Base-by-base conservation (phyloP, 148 eudicot species). In the Rheum nobile region DNA sequence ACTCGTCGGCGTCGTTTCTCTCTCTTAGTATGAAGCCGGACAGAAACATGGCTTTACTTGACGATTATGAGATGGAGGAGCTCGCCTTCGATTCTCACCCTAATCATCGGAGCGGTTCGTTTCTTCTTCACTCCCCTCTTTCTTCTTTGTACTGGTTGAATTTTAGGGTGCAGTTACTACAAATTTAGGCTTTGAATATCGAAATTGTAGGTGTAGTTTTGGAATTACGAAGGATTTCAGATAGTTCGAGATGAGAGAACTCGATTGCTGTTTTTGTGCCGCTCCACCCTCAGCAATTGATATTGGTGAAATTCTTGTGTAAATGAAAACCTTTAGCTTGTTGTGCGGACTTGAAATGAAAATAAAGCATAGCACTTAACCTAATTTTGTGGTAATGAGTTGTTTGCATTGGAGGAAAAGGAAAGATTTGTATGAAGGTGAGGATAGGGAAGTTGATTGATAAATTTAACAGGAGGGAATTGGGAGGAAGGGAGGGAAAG, bases 11-110 rank as follows among this genome's bases (percentile, higher is more conserved):
- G 57, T 29, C 77, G 61, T 77, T 88, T 71, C 78, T 95, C 9
- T 91, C 98, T 1, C 80, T 95, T 67, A 91, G 84, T 69, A 86
- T 75, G 52, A 95, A 91, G 79, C 98, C 97, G 2, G 96, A 90
- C 74, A 77, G 98, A 75, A 88, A 74, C 78, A 73, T 83, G 78
- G 87, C 90, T 0, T 79, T 91, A 83, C 83, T 95, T 19, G 98
- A 95, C 50, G 98, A 94, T 31, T 94, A 89, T 85, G 98, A 94
- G 76, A 83, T 91, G 85, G 98, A 94, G 72, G 98, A 94, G 77
- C 75, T 83, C 71, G 90, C 80, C 77, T 80, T 81, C 71, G 77
- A 43, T 39, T 69, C 82, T 57, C 63, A 85, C 80, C 89, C 97
- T 70, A 90, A 83, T 26, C 98, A 95, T 48, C 89, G 92, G 1